Evolutionary conservation across 768 basidiomycete genomes (phyloP).

Genomic region (Tricholoma flavovirens): DNA sequence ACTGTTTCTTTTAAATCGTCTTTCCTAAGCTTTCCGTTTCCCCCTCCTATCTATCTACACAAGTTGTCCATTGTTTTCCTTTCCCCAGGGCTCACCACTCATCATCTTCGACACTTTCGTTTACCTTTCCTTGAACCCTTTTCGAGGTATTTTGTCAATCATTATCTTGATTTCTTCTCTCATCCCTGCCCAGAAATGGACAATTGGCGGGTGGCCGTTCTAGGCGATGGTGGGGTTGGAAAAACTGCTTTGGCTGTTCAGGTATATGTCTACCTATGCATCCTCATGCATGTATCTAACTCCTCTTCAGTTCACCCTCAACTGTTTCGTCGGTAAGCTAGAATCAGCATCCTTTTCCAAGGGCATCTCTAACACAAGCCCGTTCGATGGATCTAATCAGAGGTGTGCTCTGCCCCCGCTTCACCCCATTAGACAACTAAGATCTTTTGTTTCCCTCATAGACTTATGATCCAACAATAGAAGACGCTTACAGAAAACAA

Average conservation of each 20-base stretch:
- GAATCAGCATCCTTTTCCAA: constrained; percentile 7
- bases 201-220: constrained; percentile 92
- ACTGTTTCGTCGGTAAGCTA: constrained; percentile 88
- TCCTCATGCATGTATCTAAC: constrained; percentile 4
- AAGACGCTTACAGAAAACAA: constrained; percentile 95
- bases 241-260: constrained; percentile 96
- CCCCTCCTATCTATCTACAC: constrained; percentile 24
- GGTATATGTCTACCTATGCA: constrained; percentile 39
- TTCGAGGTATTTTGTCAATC: constrained; percentile 20
- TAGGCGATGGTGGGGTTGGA: constrained; percentile 96
- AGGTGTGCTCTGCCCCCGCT: constrained; percentile 36
- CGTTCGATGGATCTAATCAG: constrained; percentile 27
- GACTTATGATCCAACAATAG: constrained; percentile 98
- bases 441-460: constrained; percentile 26
- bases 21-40: constrained; percentile 19
- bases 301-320: constrained; percentile 75
- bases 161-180: constrained; percentile 13
- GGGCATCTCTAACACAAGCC: constrained; percentile 1
- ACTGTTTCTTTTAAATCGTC: constrained; percentile 36
- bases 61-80: constrained; percentile 6
- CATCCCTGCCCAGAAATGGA: constrained; percentile 56
- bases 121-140: constrained; percentile 28
- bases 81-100: constrained; percentile 17
- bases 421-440: constrained; percentile 3
- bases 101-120: constrained; percentile 21